Evolutionary conservation across 768 basidiomycete genomes (phyloP).

Genomic region (Auriscalpium orientale): DNA sequence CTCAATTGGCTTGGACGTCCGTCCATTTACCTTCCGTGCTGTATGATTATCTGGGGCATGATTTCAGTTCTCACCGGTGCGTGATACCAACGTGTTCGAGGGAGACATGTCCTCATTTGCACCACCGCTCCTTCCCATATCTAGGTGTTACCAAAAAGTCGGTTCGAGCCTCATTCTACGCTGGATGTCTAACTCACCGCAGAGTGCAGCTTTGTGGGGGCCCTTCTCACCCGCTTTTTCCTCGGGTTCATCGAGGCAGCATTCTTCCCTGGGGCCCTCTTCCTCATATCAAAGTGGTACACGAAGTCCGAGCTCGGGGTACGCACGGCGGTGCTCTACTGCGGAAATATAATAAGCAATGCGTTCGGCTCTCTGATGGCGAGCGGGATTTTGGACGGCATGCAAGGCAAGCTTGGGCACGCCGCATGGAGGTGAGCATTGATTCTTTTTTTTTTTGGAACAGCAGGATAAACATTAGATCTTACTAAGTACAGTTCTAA

Average conservation of each 20-base stretch:
- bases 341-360: conserved; percentile 70
- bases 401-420: conserved; percentile 60
- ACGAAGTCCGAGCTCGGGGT: conserved; percentile 59
- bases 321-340: conserved; percentile 57
- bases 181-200: neutral
- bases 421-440: conserved; percentile 59
- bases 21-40: conserved; percentile 55
- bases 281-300: conserved; percentile 64
- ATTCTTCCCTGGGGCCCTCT: conserved; percentile 62
- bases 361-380: conserved; percentile 75
- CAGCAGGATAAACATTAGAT: too few relatives aligned
- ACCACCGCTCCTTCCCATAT: neutral
- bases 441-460: conserved; percentile 2
- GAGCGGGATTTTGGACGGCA: conserved; percentile 59
- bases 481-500: too few relatives aligned
- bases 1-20: conserved; percentile 61
- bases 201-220: conserved; percentile 39
- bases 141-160: neutral
- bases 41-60: conserved; percentile 66
- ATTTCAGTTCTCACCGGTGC: conserved; percentile 32
- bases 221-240: conserved; percentile 60
- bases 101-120: neutral
- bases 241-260: conserved; percentile 53
- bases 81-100: neutral
- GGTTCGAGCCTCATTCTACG: neutral